A percentile compares a stretch with the other conserved stretches of the same genome.
Evolutionary conservation across 768 basidiomycete species (phyloP).

Genomic region (Trametes cubensis): DNA sequence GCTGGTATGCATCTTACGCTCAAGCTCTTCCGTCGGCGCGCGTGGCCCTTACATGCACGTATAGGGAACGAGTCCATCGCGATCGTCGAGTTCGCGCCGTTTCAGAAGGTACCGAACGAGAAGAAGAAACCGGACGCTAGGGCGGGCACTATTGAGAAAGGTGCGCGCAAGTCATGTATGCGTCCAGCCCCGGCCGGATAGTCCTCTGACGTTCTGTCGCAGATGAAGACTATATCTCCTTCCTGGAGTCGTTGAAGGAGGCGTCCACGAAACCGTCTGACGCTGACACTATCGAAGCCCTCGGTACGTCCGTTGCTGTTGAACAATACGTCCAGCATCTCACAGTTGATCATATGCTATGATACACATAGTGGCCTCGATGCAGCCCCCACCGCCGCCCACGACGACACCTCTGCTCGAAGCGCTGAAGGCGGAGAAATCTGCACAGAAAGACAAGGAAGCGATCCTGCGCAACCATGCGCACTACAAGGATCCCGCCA

Average conservation of each 20-base stretch:
- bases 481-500: conserved; percentile 61
- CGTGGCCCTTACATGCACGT: not conserved
- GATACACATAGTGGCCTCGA: conserved; percentile 58
- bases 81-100: conserved; percentile 92
- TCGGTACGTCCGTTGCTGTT: conserved; percentile 47
- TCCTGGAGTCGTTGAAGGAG: conserved; percentile 71
- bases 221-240: conserved; percentile 87
- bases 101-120: conserved; percentile 77
- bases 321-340: not conserved
- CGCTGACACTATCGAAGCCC: conserved; percentile 61
- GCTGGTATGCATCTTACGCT: conserved; percentile 56
- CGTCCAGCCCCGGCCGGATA: not conserved
- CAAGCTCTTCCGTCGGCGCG: not conserved
- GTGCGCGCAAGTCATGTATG: conserved; percentile 41
- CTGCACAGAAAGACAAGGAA: conserved; percentile 68
- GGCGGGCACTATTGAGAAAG: conserved; percentile 88
- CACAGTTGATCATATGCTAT: not conserved
- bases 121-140: conserved; percentile 81
- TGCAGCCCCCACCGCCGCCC: conserved; percentile 59
- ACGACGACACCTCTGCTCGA: conserved; percentile 92
- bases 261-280: conserved; percentile 50
- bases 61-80: conserved; percentile 86
- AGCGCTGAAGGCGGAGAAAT: conserved; percentile 85
- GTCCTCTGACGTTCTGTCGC: not conserved
- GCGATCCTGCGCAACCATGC: conserved; percentile 71